Conservation (phyloP, 1,139 yeast species). For the Torulaspora globosa region DNA sequence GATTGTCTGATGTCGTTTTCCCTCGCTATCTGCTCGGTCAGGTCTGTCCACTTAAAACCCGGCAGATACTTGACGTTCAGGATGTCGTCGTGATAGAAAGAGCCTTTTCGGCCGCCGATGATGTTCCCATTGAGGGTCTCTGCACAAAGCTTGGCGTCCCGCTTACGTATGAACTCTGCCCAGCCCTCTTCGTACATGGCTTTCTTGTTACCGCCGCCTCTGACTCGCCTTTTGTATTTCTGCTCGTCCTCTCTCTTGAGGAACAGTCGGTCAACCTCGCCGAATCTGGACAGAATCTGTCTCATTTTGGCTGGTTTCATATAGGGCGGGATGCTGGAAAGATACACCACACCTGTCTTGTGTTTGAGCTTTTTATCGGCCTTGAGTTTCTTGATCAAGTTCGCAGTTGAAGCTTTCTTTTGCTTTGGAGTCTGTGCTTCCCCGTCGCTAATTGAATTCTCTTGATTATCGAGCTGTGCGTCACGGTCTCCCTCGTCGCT, state of each 20-base stretch:
- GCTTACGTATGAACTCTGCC: constrained; percentile 85
- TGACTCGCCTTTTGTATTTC: constrained; percentile 62
- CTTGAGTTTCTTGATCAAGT: constrained; percentile 41
- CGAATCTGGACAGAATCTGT: constrained; percentile 75
- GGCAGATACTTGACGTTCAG: constrained; percentile 84
- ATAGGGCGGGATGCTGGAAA: constrained; percentile 89
- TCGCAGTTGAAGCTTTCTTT: constrained; percentile 22
- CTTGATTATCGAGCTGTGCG: constrained; percentile 15
- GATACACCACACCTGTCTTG: constrained; percentile 85
- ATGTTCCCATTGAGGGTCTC: constrained; percentile 80
- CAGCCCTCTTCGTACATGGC: constrained; percentile 90
- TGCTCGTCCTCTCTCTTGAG: constrained; percentile 80
- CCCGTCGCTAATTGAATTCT: constrained; percentile 5
- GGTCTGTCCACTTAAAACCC: constrained; percentile 91
- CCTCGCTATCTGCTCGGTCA: constrained; percentile 88
- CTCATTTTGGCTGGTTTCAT: constrained; percentile 93
- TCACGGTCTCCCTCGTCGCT: constrained; percentile 14
- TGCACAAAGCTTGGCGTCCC: constrained; percentile 86
- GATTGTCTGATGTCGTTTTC: constrained; percentile 89
- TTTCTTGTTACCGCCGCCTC: constrained; percentile 93
- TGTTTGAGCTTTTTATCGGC: constrained; percentile 54
- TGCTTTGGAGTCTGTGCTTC: constrained; percentile 26
- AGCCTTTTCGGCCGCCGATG: constrained; percentile 87
- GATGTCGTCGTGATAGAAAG: constrained; percentile 92
- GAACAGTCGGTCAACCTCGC: constrained; percentile 78